Conservation (phyloP, 805 yeast species). For the Saturnispora dispora region DNA sequence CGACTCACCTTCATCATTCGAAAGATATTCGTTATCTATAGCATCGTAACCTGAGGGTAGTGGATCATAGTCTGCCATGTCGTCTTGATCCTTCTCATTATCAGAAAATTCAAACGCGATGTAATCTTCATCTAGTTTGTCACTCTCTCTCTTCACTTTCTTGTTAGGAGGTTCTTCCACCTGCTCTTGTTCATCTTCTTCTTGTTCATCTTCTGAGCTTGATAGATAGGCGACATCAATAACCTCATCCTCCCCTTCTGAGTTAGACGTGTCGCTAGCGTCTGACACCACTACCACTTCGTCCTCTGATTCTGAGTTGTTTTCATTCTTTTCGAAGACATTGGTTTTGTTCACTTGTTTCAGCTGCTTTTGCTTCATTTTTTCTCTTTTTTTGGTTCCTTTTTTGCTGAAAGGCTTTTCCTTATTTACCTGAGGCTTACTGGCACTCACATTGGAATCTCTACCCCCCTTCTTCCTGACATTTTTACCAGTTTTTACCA, state of each 20-base stretch:
- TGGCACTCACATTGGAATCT: neutral
- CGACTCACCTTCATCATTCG: constrained; percentile 34
- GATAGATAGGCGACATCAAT: neutral
- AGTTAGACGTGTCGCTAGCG: neutral
- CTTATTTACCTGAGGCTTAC: constrained; percentile 4
- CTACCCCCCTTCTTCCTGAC: constrained; percentile 6
- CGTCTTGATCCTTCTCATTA: constrained; percentile 28
- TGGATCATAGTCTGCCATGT: constrained; percentile 20
- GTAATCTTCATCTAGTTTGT: constrained; percentile 24
- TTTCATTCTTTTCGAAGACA: constrained; percentile 2
- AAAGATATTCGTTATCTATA: constrained; percentile 31
- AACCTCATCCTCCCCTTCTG: constrained; percentile 2
- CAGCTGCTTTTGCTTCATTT: neutral
- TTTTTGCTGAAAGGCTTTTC: neutral
- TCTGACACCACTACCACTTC: neutral
- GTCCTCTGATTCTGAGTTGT: constrained; percentile 5
- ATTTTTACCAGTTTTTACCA: neutral
- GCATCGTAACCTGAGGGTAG: constrained; percentile 20
- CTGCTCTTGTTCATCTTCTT: neutral
- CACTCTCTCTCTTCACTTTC: constrained; percentile 10
- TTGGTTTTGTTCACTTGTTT: constrained; percentile 2
- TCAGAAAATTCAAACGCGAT: constrained; percentile 45
- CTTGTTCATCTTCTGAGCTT: constrained; percentile 2
- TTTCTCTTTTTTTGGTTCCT: neutral
- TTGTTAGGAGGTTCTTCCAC: constrained; percentile 8